Evolutionary conservation across 1,139 yeast species (phyloP), one percentile per base, ranked within the genome.

Genomic region (Magnusiomyces clavatus): DNA sequence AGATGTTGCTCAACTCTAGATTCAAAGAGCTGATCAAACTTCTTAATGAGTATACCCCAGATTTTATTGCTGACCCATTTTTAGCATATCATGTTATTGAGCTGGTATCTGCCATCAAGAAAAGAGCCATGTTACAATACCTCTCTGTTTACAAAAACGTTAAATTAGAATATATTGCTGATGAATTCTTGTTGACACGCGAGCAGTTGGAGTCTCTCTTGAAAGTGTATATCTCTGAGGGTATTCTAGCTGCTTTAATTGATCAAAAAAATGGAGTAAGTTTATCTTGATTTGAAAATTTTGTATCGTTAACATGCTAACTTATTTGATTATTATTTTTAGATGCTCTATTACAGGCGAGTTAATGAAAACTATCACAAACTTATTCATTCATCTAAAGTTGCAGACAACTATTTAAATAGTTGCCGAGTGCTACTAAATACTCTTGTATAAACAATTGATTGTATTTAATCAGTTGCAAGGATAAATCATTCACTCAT

Each of bases 101-200:
- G 8, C 17, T 61, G 16, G 47, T 54, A 42, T 29, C 46, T 12
- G 47, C 51, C 36, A 58, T 61, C 14, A 47, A 50, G n/a, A 51
- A 52, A n/a, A 51, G 60, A n/a, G 62, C 63, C 2, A 50, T 56
- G 34, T 46, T 56, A 19, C 62, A 60, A 48, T 61, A 58, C 46
- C 52, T 61, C 35, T 54, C 57, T 13, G 60, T 57, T 14, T 60
- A 55, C 47, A 55, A 56, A 24, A 53, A 51, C 2, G 53, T 60
- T 14, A 51, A 56, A 2, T 41, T 61, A 2, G 50, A 49, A 13
- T 41, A 48, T 6, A 53, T 58, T 53, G 52, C 57, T 3, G 42
- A 20, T 2, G 46, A 47, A 2, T 57, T 57, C 45, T 38, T 29
- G 10, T n/a, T 51, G 11, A 13, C 19, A 13, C 35, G 49, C 2